These are phyloP conservation scores for Allomyces arbusculus DNA, from an alignment of 192 early-diverging fungal species.

Conservation along the genomic window DNA sequence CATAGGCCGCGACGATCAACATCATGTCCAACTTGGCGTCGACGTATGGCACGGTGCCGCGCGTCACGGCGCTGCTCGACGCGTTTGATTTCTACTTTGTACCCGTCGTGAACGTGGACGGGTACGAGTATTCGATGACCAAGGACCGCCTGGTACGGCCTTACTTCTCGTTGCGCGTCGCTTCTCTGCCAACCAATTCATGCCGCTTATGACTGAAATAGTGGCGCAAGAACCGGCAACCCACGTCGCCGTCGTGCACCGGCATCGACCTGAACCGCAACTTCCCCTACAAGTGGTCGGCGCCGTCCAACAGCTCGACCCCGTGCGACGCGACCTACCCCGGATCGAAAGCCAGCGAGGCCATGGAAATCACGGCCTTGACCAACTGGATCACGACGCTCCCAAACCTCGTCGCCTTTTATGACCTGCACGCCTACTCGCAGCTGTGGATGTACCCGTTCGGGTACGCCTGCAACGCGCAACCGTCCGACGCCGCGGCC, in stretches of 20 bases:
- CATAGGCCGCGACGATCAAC: neutral
- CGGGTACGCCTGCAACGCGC: slow-evolving; percentile 12
- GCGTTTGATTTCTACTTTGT: slow-evolving; percentile 20
- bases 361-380: slow-evolving; percentile 17
- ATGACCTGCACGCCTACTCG: slow-evolving; percentile 23
- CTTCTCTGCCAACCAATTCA: neutral
- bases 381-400: slow-evolving; percentile 11
- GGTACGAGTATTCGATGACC: slow-evolving; percentile 15
- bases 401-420: slow-evolving; percentile 12
- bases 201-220: slow-evolving; percentile 1
- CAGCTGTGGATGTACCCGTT: slow-evolving; percentile 33
- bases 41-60: neutral
- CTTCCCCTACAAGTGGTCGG: slow-evolving; percentile 16
- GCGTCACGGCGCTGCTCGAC: slow-evolving; percentile 7
- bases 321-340: slow-evolving; percentile 20
- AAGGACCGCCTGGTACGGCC: slow-evolving; percentile 9
- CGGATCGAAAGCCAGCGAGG: slow-evolving; percentile 15
- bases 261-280: slow-evolving; percentile 8
- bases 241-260: slow-evolving; percentile 14
- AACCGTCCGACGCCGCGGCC: slow-evolving; percentile 15
- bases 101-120: slow-evolving; percentile 23
- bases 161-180: neutral
- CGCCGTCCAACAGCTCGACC: slow-evolving; percentile 8
- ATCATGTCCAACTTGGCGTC: neutral
- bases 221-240: slow-evolving; percentile 28